These are phyloP conservation scores for Waltiozyma sp. DNA, from an alignment of 1,139 yeast species.

Conservation along the genomic window DNA sequence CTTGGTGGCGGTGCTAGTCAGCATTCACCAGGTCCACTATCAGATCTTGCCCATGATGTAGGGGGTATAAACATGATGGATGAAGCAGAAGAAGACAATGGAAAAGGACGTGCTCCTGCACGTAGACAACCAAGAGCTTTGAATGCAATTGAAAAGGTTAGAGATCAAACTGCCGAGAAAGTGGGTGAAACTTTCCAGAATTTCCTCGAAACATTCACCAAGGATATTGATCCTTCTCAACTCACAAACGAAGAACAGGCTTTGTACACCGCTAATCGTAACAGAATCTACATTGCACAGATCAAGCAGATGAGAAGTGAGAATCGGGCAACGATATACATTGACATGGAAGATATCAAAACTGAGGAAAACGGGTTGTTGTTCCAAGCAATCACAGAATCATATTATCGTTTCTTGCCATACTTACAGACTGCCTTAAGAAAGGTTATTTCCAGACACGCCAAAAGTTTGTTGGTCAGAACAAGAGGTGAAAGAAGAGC, in stretches of 20 bases:
- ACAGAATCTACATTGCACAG: constrained; percentile 65
- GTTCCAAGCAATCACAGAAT: constrained; percentile 83
- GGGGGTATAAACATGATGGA: constrained; percentile 2
- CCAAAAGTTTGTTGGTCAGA: constrained; percentile 49
- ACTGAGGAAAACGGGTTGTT: constrained; percentile 76
- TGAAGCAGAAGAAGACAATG: constrained; percentile 6
- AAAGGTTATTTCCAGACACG: constrained; percentile 60
- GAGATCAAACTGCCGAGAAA: constrained; percentile 87
- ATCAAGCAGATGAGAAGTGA: constrained; percentile 70
- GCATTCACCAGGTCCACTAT: constrained; percentile 1
- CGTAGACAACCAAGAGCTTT: constrained; percentile 27
- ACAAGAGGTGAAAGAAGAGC: constrained; percentile 21
- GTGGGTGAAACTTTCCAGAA: constrained; percentile 86
- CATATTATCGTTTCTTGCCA: constrained; percentile 87
- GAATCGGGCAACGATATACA: constrained; percentile 70
- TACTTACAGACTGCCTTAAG: constrained; percentile 68
- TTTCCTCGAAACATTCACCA: constrained; percentile 56
- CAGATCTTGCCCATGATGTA: constrained; percentile 14
- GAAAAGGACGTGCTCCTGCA: constrained; percentile 5
- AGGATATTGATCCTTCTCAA: constrained; percentile 22
- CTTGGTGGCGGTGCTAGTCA: constrained; percentile 21
- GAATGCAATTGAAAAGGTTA: constrained; percentile 72
- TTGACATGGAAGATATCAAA: constrained; percentile 73
- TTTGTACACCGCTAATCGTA: constrained; percentile 32
- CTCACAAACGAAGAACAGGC: constrained; percentile 17